A percentile compares a stretch with the other conserved stretches of the same genome.
phyloP scores from a whole-genome alignment of 495 filamentous ascomycete genomes.

The Hyaloscypha finlandica region DNA sequence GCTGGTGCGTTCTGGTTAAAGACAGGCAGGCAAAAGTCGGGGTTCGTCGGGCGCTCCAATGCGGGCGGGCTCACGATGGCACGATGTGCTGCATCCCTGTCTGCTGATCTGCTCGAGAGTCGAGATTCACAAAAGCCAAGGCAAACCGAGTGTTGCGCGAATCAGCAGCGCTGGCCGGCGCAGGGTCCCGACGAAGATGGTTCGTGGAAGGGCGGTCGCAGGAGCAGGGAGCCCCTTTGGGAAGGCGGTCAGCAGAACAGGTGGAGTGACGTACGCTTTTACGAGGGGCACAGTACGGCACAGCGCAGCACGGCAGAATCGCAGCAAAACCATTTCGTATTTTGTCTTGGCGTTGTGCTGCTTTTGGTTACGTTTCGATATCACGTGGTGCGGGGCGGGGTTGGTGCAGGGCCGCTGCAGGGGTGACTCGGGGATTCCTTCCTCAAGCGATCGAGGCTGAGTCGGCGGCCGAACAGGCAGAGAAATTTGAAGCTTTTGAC shows the following conservation, averaged over 20 bases:
- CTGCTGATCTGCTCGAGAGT: not conserved
- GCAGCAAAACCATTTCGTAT: not conserved
- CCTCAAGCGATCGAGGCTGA: not conserved
- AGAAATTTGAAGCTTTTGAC: not conserved
- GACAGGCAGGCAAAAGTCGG: not conserved
- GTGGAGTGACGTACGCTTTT: not conserved
- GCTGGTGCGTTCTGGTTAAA: not conserved
- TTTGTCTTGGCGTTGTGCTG: not conserved
- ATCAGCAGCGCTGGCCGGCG: not conserved
- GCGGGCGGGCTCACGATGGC: too few species aligned
- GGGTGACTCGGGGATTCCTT: not conserved
- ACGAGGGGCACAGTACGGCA: not conserved
- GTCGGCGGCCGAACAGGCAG: not conserved
- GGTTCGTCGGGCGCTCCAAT: not conserved
- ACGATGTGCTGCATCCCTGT: not conserved
- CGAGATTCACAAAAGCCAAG: not conserved
- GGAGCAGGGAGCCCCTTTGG: not conserved
- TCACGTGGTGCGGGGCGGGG: not conserved
- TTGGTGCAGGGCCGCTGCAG: not conserved
- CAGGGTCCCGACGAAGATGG: too few species aligned
- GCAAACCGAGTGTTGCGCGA: not conserved
- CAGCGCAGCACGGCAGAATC: not conserved
- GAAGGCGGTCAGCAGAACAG: not conserved
- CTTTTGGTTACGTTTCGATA: not conserved
- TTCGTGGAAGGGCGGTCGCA: too few species aligned